Conservation (phyloP, 768 basidiomycete genomes). For the Strobilomyces dryophilus region DNA sequence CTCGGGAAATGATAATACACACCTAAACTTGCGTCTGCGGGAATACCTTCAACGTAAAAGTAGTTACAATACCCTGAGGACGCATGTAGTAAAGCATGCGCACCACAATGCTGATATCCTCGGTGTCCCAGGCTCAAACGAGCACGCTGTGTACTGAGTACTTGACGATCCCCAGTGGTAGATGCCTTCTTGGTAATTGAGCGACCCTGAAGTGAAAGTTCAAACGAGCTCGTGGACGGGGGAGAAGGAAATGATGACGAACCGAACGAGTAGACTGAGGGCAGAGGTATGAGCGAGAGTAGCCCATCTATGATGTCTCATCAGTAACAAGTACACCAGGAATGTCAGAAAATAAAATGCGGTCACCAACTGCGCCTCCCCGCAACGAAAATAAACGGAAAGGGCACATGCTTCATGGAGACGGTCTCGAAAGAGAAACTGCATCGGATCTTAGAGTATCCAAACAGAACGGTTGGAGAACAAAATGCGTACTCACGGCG, state of each 20-base stretch:
- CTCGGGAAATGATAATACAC: constrained; percentile 10
- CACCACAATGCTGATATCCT: too few relatives aligned
- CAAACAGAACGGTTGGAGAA: too few relatives aligned
- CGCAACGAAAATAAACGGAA: constrained; percentile 23
- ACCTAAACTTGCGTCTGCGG: constrained; percentile 62
- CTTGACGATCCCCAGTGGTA: constrained; percentile 52
- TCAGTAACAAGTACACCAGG: constrained; percentile 47
- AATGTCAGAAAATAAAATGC: constrained; percentile 15
- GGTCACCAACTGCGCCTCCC: constrained; percentile 33
- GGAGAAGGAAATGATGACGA: too few relatives aligned
- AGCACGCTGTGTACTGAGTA: constrained; percentile 42
- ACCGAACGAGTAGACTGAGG: too few relatives aligned
- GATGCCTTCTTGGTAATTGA: constrained; percentile 40
- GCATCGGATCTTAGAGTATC: too few relatives aligned
- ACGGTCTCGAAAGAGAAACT: too few relatives aligned
- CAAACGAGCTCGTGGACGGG: too few relatives aligned
- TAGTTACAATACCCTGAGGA: constrained; percentile 53
- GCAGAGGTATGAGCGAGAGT: too few relatives aligned
- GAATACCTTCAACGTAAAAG: constrained; percentile 48
- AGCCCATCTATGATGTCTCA: constrained; percentile 42
- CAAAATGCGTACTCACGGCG: constrained; percentile 47
- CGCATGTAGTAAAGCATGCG: constrained; percentile 37
- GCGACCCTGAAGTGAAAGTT: constrained; percentile 1
- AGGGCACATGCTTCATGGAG: constrained; percentile 17
- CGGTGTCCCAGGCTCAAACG: constrained; percentile 29